A percentile compares a stretch with the other conserved stretches of the same genome.
phyloP scores from a whole-genome alignment of 148 eudicot species.

The Bassia scoparia region DNA sequence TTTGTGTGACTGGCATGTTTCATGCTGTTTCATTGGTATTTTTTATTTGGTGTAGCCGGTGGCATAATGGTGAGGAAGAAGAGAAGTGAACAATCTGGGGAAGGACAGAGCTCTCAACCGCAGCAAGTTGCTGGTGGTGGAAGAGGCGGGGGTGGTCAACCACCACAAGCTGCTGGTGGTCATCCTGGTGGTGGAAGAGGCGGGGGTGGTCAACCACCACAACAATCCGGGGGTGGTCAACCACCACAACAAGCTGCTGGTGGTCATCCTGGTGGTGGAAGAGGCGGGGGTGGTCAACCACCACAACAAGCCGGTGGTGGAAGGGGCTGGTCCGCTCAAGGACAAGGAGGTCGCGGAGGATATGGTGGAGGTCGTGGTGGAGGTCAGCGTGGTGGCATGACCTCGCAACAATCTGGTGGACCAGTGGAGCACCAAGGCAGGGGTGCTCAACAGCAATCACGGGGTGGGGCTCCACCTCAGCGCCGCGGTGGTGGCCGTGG shows the following conservation, averaged over 20 bases:
- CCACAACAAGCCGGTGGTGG: too few species aligned
- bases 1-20: too few species aligned
- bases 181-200: constrained; percentile 11
- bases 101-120: constrained; percentile 58
- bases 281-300: constrained; percentile 28
- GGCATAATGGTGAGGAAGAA: constrained; percentile 76
- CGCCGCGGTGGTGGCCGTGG: constrained; percentile 59
- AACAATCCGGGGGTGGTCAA: constrained; percentile 16
- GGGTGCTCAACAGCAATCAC: constrained; percentile 52
- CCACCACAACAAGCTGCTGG: constrained; percentile 18
- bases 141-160: constrained; percentile 53
- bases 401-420: constrained; percentile 58
- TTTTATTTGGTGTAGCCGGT: constrained; percentile 28
- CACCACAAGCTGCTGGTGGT: constrained; percentile 30
- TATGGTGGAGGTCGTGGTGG: constrained; percentile 44
- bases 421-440: constrained; percentile 54
- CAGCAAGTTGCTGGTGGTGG: constrained; percentile 55
- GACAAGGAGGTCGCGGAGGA: constrained; percentile 40
- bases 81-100: constrained; percentile 56
- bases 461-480: constrained; percentile 55
- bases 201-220: constrained; percentile 18
- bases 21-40: neutral
- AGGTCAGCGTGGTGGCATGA: constrained; percentile 47
- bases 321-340: constrained; percentile 31
- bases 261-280: constrained; percentile 31